Conservation (phyloP, 176 grass and related monocot species). For the Phoenix roebelenii region DNA sequence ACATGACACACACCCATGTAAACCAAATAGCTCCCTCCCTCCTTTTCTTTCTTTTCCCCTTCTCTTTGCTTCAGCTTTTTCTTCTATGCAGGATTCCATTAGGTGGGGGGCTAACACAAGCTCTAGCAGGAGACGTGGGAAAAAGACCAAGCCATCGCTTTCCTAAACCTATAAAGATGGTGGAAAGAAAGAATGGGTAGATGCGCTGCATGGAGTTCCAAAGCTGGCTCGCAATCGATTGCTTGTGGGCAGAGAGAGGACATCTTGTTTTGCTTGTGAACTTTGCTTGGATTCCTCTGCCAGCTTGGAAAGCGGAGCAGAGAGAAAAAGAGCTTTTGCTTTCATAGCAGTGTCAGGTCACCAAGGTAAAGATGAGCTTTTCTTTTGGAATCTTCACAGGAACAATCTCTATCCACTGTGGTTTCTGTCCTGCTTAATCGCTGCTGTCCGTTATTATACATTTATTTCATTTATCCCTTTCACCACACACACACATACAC, state of each 20-base stretch:
- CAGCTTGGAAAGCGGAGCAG: not conserved
- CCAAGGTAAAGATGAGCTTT: too few species aligned
- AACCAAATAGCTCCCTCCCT: not conserved
- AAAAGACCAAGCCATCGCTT: constrained; percentile 1
- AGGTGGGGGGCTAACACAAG: not conserved
- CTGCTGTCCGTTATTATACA: too few species aligned
- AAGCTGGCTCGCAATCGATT: not conserved
- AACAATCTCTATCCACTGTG: too few species aligned
- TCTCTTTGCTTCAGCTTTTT: not conserved
- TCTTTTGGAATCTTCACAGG: too few species aligned
- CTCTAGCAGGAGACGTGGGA: not conserved
- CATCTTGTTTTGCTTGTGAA: not conserved
- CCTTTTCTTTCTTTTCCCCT: not conserved
- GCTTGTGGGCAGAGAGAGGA: not conserved
- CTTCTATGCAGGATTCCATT: not conserved
- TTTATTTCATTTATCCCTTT: too few species aligned
- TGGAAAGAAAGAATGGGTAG: not conserved
- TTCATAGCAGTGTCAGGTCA: too few species aligned
- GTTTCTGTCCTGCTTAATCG: too few species aligned
- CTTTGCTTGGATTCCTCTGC: not conserved
- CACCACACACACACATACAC: too few species aligned
- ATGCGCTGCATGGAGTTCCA: not conserved
- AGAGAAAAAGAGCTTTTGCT: not conserved
- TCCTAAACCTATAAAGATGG: not conserved
- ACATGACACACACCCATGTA: not conserved